Evolutionary conservation across 2,329 filamentous ascomycete species (phyloP).

Genomic region (Arachnomyces sp.): DNA sequence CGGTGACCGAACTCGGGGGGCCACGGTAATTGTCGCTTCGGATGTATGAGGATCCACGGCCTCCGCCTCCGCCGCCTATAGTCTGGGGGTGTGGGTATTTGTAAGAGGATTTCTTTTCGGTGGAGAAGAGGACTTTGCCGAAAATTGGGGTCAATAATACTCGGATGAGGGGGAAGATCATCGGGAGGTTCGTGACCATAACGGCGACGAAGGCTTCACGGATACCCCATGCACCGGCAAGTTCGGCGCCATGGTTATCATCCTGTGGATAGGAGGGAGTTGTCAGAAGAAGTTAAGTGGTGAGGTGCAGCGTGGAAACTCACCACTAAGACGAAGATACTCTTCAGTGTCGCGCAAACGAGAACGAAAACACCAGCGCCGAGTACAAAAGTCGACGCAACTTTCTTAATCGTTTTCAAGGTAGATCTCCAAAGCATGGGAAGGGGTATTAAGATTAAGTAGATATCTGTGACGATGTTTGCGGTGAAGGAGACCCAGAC

Average conservation of each 20-base stretch:
- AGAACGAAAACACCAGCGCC: constrained; percentile 46
- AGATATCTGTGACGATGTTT: constrained; percentile 50
- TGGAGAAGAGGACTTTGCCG: constrained; percentile 30
- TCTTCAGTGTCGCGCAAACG: constrained; percentile 44
- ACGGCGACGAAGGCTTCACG: constrained; percentile 35
- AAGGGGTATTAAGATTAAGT: constrained; percentile 49
- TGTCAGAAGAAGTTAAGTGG: not conserved
- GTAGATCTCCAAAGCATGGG: constrained; percentile 48
- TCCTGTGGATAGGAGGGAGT: constrained; percentile 13
- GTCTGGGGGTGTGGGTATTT: constrained; percentile 34
- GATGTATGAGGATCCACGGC: constrained; percentile 17
- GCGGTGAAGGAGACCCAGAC: constrained; percentile 40
- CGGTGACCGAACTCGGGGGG: constrained; percentile 25
- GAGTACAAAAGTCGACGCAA: constrained; percentile 44
- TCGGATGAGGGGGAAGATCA: constrained; percentile 36
- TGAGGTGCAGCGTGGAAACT: constrained; percentile 6
- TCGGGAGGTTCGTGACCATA: constrained; percentile 30
- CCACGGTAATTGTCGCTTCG: constrained; percentile 21
- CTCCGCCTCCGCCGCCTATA: constrained; percentile 30
- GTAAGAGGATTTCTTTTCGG: constrained; percentile 25
- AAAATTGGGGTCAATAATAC: constrained; percentile 31
- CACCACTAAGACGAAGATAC: constrained; percentile 38
- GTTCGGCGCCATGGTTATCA: constrained; percentile 23
- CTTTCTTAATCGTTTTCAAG: constrained; percentile 41
- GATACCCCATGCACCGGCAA: constrained; percentile 29